Percentiles rank a stretch among this genome's conserved stretches.
Conservation (phyloP, 2,329 filamentous ascomycete species). For the Hypocreales sp. region DNA sequence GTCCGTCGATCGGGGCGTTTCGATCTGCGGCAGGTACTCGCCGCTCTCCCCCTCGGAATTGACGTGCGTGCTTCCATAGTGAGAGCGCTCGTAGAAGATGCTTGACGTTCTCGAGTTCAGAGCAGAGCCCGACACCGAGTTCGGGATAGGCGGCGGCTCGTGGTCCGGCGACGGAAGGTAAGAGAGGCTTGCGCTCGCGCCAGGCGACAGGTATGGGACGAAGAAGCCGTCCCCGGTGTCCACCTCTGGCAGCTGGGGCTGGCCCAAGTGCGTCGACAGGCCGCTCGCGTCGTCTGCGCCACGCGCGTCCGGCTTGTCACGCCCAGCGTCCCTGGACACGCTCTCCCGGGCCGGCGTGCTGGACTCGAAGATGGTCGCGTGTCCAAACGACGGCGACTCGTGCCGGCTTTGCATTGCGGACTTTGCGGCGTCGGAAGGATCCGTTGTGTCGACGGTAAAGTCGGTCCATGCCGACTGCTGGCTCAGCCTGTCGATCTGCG, state of each 20-base stretch:
- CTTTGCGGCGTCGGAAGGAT: slow-evolving; percentile 16
- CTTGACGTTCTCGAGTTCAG: slow-evolving; percentile 25
- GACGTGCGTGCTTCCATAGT: slow-evolving; percentile 23
- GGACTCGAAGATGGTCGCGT: slow-evolving; percentile 16
- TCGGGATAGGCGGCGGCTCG: slow-evolving; percentile 33
- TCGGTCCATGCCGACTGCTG: slow-evolving; percentile 47
- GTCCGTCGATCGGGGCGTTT: slow-evolving; percentile 30
- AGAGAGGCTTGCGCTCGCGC: slow-evolving; percentile 12
- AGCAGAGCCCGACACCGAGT: slow-evolving; percentile 17
- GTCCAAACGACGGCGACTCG: slow-evolving; percentile 13
- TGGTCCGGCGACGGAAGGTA: slow-evolving; percentile 29
- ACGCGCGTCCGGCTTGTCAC: slow-evolving; percentile 6
- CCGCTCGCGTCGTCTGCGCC: slow-evolving; percentile 11
- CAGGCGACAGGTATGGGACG: slow-evolving; percentile 27
- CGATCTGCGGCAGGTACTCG: slow-evolving; percentile 24
- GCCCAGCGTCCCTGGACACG: background rate
- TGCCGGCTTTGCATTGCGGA: slow-evolving; percentile 13
- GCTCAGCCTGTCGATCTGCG: slow-evolving; percentile 30
- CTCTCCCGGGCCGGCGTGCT: slow-evolving; percentile 4
- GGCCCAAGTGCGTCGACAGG: slow-evolving; percentile 10
- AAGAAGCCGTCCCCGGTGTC: slow-evolving; percentile 35
- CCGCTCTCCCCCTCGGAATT: slow-evolving; percentile 29
- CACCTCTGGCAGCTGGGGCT: slow-evolving; percentile 31
- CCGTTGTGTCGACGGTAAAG: slow-evolving; percentile 38
- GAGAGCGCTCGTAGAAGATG: slow-evolving; percentile 21